A percentile compares a stretch with the other conserved stretches of the same genome.
Conservation (phyloP, 164 flowering plant genomes). For the Echeveria elegans region DNA sequence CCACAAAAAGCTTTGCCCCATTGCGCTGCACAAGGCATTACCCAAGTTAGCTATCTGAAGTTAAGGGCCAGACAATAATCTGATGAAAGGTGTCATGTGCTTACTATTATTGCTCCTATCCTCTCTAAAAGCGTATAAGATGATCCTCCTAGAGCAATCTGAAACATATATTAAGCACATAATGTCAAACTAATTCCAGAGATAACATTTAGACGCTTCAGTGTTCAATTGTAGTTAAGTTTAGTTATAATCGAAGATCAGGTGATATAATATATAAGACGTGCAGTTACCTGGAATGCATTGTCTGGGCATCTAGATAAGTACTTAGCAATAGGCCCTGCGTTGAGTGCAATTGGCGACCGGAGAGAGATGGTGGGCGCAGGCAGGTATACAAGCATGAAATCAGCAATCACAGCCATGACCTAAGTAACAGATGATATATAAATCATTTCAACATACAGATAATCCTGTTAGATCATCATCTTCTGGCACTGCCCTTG, state of each 20-base stretch:
- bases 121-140: constrained; percentile 77
- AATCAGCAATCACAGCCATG: constrained; percentile 97
- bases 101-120: constrained; percentile 78
- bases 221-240: too few species aligned
- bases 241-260: too few species aligned
- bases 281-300: constrained; percentile 72
- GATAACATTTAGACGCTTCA: too few species aligned
- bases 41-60: neutral
- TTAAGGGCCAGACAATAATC: neutral
- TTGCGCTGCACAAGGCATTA: constrained; percentile 53
- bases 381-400: constrained; percentile 98
- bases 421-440: constrained; percentile 26
- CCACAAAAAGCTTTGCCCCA: constrained; percentile 91
- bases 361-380: constrained; percentile 96
- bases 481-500: neutral
- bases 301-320: constrained; percentile 87
- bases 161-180: constrained; percentile 14
- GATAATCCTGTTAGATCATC: neutral
- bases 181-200: neutral
- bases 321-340: constrained; percentile 77
- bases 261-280: neutral
- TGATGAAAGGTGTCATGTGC: constrained; percentile 7
- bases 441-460: neutral
- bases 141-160: constrained; percentile 85
- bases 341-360: constrained; percentile 55